These are phyloP conservation scores for Quercus wislizeni DNA, from an alignment of 306 rosid genomes.

Conservation along the genomic window DNA sequence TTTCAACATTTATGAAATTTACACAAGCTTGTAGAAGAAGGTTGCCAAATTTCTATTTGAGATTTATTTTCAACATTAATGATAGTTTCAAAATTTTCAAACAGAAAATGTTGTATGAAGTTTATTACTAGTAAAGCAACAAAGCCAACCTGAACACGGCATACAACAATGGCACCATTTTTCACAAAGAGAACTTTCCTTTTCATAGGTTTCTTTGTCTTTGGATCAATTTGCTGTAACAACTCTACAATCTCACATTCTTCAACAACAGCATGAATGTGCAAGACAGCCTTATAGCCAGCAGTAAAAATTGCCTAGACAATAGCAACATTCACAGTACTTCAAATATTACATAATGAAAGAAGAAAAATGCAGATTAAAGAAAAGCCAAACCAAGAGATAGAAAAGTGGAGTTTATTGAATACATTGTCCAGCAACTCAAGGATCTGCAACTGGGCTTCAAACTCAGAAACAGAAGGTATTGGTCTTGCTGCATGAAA, in stretches of 20 bases:
- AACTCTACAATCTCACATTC: constrained; percentile 98
- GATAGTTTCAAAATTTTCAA: not conserved
- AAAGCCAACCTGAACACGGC: constrained; percentile 84
- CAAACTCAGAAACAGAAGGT: constrained; percentile 66
- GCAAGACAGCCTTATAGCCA: constrained; percentile 96
- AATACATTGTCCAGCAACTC: constrained; percentile 91
- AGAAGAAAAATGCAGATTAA: not conserved
- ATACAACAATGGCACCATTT: constrained; percentile 76
- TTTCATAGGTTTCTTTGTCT: constrained; percentile 82
- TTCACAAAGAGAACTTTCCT: constrained; percentile 86
- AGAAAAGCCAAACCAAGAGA: not conserved
- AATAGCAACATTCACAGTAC: constrained; percentile 4
- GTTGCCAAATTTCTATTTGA: not conserved
- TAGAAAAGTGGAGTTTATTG: not conserved
- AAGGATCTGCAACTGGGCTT: constrained; percentile 83
- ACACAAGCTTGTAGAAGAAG: not conserved
- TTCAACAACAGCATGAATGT: constrained; percentile 88
- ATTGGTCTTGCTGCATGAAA: constrained; percentile 70
- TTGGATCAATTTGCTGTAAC: constrained; percentile 84
- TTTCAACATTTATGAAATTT: not conserved
- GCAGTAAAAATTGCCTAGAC: constrained; percentile 97
- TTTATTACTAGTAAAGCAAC: not conserved
- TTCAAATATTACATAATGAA: constrained; percentile 14
- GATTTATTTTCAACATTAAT: not conserved
- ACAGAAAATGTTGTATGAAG: not conserved